phyloP scores from a whole-genome alignment of 768 basidiomycete genomes.

The Trametes cingulata region DNA sequence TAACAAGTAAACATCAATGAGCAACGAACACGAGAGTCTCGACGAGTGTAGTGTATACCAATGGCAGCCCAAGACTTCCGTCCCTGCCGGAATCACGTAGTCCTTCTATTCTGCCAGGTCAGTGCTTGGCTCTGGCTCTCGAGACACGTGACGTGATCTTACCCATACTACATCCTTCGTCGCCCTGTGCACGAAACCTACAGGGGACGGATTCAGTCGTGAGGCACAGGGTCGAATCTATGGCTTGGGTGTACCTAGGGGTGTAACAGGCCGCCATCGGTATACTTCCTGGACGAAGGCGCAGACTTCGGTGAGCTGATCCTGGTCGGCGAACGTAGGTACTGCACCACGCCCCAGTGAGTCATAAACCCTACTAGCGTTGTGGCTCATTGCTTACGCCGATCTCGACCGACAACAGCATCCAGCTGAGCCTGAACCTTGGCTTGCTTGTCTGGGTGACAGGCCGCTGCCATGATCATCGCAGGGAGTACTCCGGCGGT shows the following conservation, averaged over 20 bases:
- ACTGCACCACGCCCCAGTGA: conserved; percentile 26
- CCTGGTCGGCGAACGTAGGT: conserved; percentile 43
- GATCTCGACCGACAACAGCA: conserved; percentile 36
- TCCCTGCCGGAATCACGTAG: conserved; percentile 44
- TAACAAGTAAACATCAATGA: too few species aligned
- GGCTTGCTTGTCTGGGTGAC: conserved; percentile 36
- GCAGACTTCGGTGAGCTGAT: conserved; percentile 37
- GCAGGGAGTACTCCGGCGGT: conserved; percentile 31
- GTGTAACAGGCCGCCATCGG: conserved; percentile 44
- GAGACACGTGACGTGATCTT: not conserved
- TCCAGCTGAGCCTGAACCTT: conserved; percentile 41
- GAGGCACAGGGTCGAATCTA: too few species aligned
- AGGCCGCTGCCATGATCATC: conserved; percentile 41
- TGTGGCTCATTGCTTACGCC: conserved; percentile 25
- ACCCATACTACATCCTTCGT: conserved; percentile 67
- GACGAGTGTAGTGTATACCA: too few species aligned
- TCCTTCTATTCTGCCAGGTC: too few species aligned
- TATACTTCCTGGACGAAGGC: conserved; percentile 45
- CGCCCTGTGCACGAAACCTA: conserved; percentile 65
- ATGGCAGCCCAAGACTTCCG: conserved; percentile 40
- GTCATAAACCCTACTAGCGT: not conserved
- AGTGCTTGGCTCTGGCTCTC: too few species aligned
- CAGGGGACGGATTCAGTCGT: conserved; percentile 29
- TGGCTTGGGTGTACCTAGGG: conserved; percentile 29
- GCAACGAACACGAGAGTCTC: not conserved